These are phyloP conservation scores for Chaetoceros muelleri DNA, from an alignment of 108 stramenopile species.

Conservation along the genomic window DNA sequence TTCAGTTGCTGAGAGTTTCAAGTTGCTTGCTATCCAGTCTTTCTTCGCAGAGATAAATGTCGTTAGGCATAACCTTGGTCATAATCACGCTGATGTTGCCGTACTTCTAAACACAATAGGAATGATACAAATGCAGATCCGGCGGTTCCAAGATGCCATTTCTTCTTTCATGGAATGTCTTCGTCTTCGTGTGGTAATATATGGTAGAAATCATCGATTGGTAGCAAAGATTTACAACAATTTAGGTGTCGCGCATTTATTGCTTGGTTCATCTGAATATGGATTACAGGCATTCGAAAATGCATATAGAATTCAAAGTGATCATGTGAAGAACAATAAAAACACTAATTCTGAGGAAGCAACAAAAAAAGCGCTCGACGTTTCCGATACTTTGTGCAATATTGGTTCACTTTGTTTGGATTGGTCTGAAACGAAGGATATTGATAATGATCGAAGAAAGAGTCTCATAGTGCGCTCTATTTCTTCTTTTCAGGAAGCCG, in stretches of 20 bases:
- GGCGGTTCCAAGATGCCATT: constrained; percentile 34
- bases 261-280: constrained; percentile 26
- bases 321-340: constrained; percentile 9
- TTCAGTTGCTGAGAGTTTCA: too few relatives aligned
- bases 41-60: too few relatives aligned
- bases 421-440: constrained; percentile 37
- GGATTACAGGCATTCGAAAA: constrained; percentile 22
- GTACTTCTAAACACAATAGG: constrained; percentile 40
- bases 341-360: constrained; percentile 2
- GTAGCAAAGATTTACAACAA: constrained; percentile 56
- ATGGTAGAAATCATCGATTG: constrained; percentile 28
- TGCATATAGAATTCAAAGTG: constrained; percentile 40
- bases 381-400: constrained; percentile 50
- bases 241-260: constrained; percentile 43
- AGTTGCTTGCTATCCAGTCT: too few relatives aligned
- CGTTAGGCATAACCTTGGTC: too few relatives aligned
- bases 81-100: constrained; percentile 48
- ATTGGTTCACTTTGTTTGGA: constrained; percentile 47
- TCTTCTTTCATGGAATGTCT: constrained; percentile 44
- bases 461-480: constrained; percentile 16
- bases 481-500: constrained; percentile 32
- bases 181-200: constrained; percentile 27
- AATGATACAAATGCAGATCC: constrained; percentile 35
- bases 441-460: constrained; percentile 7
- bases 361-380: constrained; percentile 11